Evolutionary conservation across 345 rosid species (phyloP).

Genomic region (Gossypium rotundifolium): DNA sequence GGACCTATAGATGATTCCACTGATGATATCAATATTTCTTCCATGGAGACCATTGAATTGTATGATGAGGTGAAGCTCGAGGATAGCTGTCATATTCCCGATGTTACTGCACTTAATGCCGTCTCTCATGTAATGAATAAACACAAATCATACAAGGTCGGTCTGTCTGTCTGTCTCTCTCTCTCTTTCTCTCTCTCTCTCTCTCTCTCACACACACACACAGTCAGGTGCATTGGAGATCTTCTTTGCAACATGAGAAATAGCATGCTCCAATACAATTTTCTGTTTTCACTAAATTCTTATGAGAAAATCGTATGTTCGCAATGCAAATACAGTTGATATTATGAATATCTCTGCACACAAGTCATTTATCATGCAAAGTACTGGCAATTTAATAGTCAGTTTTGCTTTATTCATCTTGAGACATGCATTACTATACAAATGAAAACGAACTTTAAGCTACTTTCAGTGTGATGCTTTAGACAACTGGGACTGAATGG

Average conservation of each 20-base stretch:
- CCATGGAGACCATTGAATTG: slow-evolving; percentile 50
- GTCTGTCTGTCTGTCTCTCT: slow-evolving; percentile 26
- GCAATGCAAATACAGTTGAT: neutral
- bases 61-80: slow-evolving; percentile 31
- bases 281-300: neutral
- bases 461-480: neutral
- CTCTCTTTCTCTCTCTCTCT: slow-evolving; percentile 10
- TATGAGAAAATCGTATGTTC: neutral
- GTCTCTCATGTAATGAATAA: slow-evolving; percentile 39
- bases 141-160: slow-evolving; percentile 62
- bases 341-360: neutral
- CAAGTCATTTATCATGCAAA: neutral
- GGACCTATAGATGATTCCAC: slow-evolving; percentile 23
- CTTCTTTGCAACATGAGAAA: neutral
- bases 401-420: neutral
- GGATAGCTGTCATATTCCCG: slow-evolving; percentile 34
- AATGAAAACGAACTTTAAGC: neutral
- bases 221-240: neutral
- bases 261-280: neutral
- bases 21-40: slow-evolving; percentile 22
- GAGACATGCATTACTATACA: neutral
- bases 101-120: slow-evolving; percentile 39
- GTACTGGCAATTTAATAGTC: neutral
- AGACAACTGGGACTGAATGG: neutral
- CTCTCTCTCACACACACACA: neutral